Evolutionary conservation across 2,329 filamentous ascomycete species (phyloP).

Genomic region (Sporothrix pseudoabietina): DNA sequence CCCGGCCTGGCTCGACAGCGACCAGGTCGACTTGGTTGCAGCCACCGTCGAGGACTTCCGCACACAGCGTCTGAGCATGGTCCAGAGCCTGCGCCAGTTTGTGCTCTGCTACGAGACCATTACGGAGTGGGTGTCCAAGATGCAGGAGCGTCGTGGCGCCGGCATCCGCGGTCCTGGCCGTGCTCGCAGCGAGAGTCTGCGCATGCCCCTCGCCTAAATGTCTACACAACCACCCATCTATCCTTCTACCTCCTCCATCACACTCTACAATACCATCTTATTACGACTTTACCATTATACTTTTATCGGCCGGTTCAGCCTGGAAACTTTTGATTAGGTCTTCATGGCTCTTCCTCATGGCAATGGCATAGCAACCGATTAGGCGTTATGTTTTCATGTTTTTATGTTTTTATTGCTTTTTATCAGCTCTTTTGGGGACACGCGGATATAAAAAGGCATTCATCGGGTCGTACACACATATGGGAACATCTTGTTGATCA

Average conservation of each 20-base stretch:
- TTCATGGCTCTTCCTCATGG: neutral
- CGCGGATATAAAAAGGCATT: neutral
- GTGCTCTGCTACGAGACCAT: conserved; percentile 96
- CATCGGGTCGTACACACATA: neutral
- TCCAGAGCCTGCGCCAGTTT: conserved; percentile 89
- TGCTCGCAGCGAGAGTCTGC: conserved; percentile 34
- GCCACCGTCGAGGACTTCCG: conserved; percentile 90
- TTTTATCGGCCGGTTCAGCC: neutral
- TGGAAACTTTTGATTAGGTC: neutral
- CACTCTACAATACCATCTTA: neutral
- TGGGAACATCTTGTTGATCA: neutral
- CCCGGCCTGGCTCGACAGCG: conserved; percentile 67
- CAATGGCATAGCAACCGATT: neutral
- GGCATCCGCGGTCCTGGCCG: conserved; percentile 21
- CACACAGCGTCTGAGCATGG: conserved; percentile 88
- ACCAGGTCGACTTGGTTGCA: conserved; percentile 76
- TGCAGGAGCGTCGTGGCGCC: conserved; percentile 45
- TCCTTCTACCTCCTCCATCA: neutral
- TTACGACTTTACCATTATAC: neutral
- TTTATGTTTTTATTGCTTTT: neutral
- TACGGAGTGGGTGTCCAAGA: conserved; percentile 74
- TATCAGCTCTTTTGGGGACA: neutral
- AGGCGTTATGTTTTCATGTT: neutral
- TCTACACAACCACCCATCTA: neutral
- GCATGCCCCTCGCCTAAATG: conserved; percentile 19